Conservation (phyloP, 2,329 filamentous ascomycete genomes). For the Pezicula neosporulosa region DNA sequence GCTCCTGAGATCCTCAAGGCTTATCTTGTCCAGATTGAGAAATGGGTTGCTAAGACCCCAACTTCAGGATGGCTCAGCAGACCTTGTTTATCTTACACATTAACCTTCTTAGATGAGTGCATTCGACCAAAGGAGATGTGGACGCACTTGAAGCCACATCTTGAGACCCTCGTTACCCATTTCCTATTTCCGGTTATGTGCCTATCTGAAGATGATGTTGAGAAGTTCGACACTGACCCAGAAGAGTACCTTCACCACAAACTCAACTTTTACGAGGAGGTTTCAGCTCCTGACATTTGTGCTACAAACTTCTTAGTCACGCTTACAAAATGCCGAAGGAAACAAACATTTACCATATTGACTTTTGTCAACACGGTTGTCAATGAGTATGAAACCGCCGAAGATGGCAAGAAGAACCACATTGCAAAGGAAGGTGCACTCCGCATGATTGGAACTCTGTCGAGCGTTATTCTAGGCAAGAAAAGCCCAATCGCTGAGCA, state of each 20-base stretch:
- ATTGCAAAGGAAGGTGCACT: conserved; percentile 94
- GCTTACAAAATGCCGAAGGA: conserved; percentile 88
- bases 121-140: conserved; percentile 97
- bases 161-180: conserved; percentile 90
- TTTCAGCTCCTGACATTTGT: conserved; percentile 89
- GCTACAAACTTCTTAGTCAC: conserved; percentile 96
- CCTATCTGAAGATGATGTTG: conserved; percentile 85
- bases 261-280: conserved; percentile 96
- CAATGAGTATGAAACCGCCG: conserved; percentile 81
- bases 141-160: conserved; percentile 87
- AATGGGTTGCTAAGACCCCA: conserved; percentile 90
- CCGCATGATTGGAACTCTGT: conserved; percentile 93
- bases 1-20: conserved; percentile 95
- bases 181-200: conserved; percentile 95
- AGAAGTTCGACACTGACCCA: conserved; percentile 90
- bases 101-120: conserved; percentile 95
- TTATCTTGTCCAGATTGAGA: conserved; percentile 92
- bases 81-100: conserved; percentile 86
- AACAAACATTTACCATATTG: conserved; percentile 92
- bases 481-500: conserved; percentile 98
- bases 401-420: conserved; percentile 88
- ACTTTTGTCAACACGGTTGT: conserved; percentile 95
- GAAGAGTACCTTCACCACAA: conserved; percentile 97
- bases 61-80: conserved; percentile 76
- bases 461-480: conserved; percentile 92